Evolutionary conservation across 148 eudicot species (phyloP).

Genomic region (Mesembryanthemum crystallinum): DNA sequence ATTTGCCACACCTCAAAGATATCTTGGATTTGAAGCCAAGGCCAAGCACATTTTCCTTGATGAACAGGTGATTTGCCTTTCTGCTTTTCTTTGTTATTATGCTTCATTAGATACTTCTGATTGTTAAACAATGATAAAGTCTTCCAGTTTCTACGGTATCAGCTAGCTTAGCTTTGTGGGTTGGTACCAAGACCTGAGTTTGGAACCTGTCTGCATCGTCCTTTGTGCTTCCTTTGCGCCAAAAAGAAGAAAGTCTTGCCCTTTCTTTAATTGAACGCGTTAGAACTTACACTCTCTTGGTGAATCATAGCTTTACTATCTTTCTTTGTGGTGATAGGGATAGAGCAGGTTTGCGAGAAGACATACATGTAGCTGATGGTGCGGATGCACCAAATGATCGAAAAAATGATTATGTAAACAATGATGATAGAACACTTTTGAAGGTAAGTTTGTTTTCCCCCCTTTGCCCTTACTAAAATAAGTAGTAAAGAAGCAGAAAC

Average conservation of each 20-base stretch:
- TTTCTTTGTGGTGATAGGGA: constrained; percentile 17
- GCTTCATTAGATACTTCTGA: too few species aligned
- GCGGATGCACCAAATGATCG: constrained; percentile 27
- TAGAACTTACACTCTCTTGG: not conserved
- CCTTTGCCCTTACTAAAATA: not conserved
- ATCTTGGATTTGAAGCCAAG: constrained; percentile 36
- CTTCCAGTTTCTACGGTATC: too few species aligned
- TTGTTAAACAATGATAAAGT: too few species aligned
- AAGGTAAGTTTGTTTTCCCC: constrained; percentile 28
- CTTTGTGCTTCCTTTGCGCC: too few species aligned
- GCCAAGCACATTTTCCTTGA: constrained; percentile 47
- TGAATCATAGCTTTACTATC: not conserved
- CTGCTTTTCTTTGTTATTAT: not conserved
- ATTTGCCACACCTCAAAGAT: constrained; percentile 47
- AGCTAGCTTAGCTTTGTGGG: too few species aligned
- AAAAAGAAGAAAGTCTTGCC: too few species aligned
- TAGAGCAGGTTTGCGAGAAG: constrained; percentile 13
- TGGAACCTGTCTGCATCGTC: too few species aligned
- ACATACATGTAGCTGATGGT: constrained; percentile 9
- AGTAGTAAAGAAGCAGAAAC: not conserved
- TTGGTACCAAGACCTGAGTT: too few species aligned
- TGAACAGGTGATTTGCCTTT: constrained; percentile 36
- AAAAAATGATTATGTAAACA: constrained; percentile 43
- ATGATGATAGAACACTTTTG: constrained; percentile 45
- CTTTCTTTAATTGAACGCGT: too few species aligned